Conservation (phyloP, 495 filamentous ascomycete genomes). For the Neurospora sublineolata region DNA sequence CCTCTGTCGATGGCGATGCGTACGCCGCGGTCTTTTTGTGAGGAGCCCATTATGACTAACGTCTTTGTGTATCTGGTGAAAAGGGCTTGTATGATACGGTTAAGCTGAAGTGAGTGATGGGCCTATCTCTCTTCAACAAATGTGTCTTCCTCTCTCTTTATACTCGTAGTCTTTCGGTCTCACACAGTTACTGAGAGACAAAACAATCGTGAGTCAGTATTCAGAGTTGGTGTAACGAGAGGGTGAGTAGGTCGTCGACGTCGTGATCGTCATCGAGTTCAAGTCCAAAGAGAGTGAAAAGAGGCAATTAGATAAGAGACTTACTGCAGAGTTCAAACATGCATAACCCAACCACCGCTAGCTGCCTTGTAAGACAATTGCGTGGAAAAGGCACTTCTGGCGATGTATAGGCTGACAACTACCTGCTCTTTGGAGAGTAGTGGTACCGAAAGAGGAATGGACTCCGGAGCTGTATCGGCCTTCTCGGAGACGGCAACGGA, state of each 20-base stretch:
- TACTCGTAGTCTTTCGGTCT: not conserved
- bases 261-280: not conserved
- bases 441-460: not conserved
- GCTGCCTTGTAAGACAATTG: not conserved
- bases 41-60: slow-evolving; percentile 1
- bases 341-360: not conserved
- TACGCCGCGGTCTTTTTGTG: slow-evolving; percentile 31
- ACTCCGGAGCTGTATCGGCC: not conserved
- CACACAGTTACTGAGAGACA: not conserved
- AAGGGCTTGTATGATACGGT: not conserved
- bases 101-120: not conserved
- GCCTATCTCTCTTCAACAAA: not conserved
- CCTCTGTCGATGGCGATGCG: slow-evolving; percentile 55
- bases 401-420: not conserved
- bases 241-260: not conserved
- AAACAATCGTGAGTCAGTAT: not conserved
- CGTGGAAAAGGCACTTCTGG: not conserved
- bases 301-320: not conserved
- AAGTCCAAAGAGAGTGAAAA: not conserved
- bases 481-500: not conserved
- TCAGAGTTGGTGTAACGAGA: not conserved
- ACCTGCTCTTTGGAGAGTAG: not conserved
- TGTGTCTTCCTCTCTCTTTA: not conserved
- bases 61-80: not conserved
- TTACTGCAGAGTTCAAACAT: not conserved